Evolutionary conservation across 306 rosid species (phyloP).

Genomic region (Ammopiptanthus mongolicus): DNA sequence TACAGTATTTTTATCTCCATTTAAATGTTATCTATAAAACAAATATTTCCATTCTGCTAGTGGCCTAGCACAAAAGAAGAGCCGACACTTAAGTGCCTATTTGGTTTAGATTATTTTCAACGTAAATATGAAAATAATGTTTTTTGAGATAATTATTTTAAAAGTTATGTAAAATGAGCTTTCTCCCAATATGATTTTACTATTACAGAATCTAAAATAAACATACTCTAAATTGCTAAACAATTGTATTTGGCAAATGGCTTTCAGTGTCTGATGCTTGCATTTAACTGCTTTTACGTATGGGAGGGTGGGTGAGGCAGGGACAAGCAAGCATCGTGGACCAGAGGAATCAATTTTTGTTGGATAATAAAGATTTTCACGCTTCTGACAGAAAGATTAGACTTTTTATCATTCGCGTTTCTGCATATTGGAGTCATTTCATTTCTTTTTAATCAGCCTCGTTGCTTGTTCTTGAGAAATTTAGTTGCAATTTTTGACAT

Average conservation of each 20-base stretch:
- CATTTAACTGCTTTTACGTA: not conserved
- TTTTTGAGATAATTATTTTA: too few relatives aligned
- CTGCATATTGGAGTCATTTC: not conserved
- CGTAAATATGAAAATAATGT: too few relatives aligned
- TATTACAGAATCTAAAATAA: too few relatives aligned
- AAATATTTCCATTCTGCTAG: not conserved
- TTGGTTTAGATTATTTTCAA: too few relatives aligned
- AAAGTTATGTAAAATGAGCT: too few relatives aligned
- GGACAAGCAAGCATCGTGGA: not conserved
- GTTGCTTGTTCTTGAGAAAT: not conserved
- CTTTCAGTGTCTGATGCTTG: not conserved
- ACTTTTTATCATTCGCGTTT: not conserved
- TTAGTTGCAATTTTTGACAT: not conserved
- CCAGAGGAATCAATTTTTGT: not conserved
- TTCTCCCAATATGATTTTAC: too few relatives aligned
- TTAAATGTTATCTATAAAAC: not conserved
- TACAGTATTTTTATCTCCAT: not conserved
- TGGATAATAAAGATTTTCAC: not conserved
- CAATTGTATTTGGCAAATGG: not conserved
- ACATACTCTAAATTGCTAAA: too few relatives aligned
- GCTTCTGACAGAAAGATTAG: not conserved
- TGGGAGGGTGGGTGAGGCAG: not conserved
- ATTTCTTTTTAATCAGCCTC: not conserved
- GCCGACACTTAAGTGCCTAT: too few relatives aligned
- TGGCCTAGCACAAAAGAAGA: not conserved